phyloP scores from a whole-genome alignment of 306 rosid species.

The Rosa chinensis region DNA sequence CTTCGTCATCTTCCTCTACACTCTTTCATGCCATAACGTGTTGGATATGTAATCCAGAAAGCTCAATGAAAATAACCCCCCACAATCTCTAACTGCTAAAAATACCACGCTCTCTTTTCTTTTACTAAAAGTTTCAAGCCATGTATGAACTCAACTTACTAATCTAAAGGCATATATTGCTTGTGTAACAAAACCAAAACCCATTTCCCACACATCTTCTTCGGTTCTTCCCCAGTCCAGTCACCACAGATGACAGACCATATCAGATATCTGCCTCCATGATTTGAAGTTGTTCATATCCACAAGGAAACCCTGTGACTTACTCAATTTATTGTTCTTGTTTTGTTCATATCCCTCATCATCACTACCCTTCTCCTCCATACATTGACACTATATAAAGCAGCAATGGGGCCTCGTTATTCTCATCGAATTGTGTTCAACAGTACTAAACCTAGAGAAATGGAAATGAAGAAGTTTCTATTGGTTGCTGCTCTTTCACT shows the following conservation, averaged over 20 bases:
- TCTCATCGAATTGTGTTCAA: conserved; percentile 30
- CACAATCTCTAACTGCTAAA: conserved; percentile 28
- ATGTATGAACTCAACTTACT: conserved; percentile 2
- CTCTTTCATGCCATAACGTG: conserved; percentile 37
- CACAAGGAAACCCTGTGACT: conserved; percentile 43
- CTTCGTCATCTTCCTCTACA: conserved; percentile 9
- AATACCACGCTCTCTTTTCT: neutral
- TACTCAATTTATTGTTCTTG: conserved; percentile 24
- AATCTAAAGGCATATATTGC: conserved; percentile 19
- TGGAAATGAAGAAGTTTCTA: conserved; percentile 28
- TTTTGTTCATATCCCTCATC: conserved; percentile 1
- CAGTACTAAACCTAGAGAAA: neutral
- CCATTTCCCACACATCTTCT: conserved; percentile 14
- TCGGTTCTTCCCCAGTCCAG: too few species aligned
- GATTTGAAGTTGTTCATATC: conserved; percentile 42
- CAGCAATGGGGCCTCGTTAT: conserved; percentile 13
- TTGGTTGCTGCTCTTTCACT: conserved; percentile 31
- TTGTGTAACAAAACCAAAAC: conserved; percentile 34
- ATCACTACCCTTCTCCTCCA: conserved; percentile 19
- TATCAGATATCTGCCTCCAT: conserved; percentile 25
- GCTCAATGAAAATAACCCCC: neutral
- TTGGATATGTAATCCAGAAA: conserved; percentile 30
- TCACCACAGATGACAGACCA: neutral
- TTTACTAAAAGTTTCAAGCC: neutral
- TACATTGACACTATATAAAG: conserved; percentile 45